Conservation (phyloP, 2,329 filamentous ascomycete genomes). For the Talaromyces sp. region DNA sequence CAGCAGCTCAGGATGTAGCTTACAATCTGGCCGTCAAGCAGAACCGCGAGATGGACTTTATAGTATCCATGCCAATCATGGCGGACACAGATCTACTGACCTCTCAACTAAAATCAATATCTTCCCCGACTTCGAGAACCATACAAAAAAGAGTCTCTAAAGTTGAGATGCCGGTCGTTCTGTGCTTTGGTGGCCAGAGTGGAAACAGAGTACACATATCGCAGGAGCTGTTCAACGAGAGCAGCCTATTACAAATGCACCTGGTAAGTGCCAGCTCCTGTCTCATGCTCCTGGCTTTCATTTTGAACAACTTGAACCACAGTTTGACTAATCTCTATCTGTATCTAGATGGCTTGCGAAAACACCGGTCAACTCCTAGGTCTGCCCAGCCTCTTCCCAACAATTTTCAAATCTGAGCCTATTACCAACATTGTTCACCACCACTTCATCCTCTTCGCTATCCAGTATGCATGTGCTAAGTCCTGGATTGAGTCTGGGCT, state of each 20-base stretch:
- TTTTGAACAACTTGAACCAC: too few species aligned
- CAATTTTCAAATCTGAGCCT: not conserved
- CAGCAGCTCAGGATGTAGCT: not conserved
- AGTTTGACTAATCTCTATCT: not conserved
- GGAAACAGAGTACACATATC: slow-evolving; percentile 18
- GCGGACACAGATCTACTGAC: too few species aligned
- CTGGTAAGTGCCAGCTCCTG: not conserved
- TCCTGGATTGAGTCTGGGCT: not conserved
- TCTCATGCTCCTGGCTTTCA: not conserved
- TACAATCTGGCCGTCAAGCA: not conserved
- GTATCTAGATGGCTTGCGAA: slow-evolving; percentile 6
- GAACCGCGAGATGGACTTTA: not conserved
- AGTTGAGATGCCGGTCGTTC: slow-evolving; percentile 26
- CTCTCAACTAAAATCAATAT: not conserved
- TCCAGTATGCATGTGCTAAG: slow-evolving; percentile 4
- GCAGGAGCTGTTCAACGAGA: not conserved
- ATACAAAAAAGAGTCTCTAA: not conserved
- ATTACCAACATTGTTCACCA: not conserved
- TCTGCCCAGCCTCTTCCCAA: not conserved
- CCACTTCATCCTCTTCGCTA: not conserved
- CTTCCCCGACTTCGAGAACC: not conserved
- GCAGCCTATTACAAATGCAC: not conserved
- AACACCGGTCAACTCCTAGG: not conserved
- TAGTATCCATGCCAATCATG: not conserved
- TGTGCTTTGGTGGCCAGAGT: slow-evolving; percentile 42